phyloP scores from a whole-genome alignment of 2,329 filamentous ascomycete genomes.

The Ophiostoma himal-ulmi region DNA sequence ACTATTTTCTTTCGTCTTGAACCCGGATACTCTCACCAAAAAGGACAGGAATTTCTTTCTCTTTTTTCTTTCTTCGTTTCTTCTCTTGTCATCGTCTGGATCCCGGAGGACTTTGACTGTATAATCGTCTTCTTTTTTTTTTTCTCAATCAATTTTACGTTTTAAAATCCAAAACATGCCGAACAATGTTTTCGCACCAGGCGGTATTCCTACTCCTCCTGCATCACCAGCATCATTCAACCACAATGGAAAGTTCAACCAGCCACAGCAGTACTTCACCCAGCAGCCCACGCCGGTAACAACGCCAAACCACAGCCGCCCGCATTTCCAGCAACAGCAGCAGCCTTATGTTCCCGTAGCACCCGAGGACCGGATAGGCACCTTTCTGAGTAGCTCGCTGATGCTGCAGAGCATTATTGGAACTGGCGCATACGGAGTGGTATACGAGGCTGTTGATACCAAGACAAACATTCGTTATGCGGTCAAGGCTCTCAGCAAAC shows the following conservation, averaged over 20 bases:
- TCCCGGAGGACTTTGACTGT: not conserved
- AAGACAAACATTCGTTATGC: constrained; percentile 78
- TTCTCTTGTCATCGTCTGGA: constrained; percentile 11
- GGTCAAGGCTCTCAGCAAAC: constrained; percentile 94
- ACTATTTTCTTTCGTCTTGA: not conserved
- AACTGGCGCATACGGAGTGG: constrained; percentile 91
- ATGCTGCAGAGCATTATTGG: constrained; percentile 61
- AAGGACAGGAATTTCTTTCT: constrained; percentile 6
- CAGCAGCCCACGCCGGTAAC: constrained; percentile 35
- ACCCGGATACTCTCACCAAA: constrained; percentile 8
- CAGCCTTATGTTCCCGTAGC: constrained; percentile 49
- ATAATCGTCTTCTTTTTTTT: not conserved
- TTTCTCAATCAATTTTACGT: constrained; percentile 26
- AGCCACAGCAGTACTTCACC: constrained; percentile 32
- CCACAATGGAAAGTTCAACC: constrained; percentile 39
- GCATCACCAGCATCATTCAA: constrained; percentile 50
- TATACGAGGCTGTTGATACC: constrained; percentile 83
- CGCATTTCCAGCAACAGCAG: constrained; percentile 33
- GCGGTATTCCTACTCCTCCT: constrained; percentile 54
- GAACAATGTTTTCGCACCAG: constrained; percentile 48
- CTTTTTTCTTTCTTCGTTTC: constrained; percentile 6
- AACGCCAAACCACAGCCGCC: constrained; percentile 35
- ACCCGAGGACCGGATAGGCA: constrained; percentile 82
- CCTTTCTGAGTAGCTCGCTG: constrained; percentile 61
- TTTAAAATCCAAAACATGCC: constrained; percentile 43